Evolutionary conservation across 805 yeast genomes (phyloP).

Genomic region (Starmerella potacharoeniae): DNA sequence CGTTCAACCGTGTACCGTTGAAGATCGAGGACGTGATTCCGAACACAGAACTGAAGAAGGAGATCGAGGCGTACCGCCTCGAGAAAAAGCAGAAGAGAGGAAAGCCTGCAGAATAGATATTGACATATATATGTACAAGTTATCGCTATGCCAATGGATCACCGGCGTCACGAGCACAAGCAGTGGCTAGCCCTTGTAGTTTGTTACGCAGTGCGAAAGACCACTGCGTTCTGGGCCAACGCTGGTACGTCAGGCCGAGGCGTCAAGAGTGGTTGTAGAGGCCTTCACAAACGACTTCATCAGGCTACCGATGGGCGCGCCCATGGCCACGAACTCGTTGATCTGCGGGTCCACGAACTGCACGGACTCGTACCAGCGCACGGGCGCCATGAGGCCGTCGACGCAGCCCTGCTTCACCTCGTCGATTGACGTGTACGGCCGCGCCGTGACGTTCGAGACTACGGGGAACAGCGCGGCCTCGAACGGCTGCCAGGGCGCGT

Average conservation of each 20-base stretch:
- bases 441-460: constrained; percentile 28
- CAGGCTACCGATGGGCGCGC: constrained; percentile 25
- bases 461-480: constrained; percentile 20
- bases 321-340: constrained; percentile 21
- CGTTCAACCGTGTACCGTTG: constrained; percentile 87
- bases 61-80: constrained; percentile 48
- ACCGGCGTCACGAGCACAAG: too few species aligned
- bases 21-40: constrained; percentile 80
- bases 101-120: neutral
- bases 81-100: constrained; percentile 29
- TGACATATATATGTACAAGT: neutral
- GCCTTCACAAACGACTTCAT: constrained; percentile 9
- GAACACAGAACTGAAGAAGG: constrained; percentile 52
- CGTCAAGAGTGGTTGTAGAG: neutral
- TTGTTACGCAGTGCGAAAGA: too few species aligned
- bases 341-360: constrained; percentile 15
- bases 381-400: constrained; percentile 26
- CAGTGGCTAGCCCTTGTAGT: too few species aligned
- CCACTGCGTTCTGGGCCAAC: too few species aligned
- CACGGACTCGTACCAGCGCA: constrained; percentile 26
- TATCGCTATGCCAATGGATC: too few species aligned
- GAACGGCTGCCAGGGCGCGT: constrained; percentile 9
- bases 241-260: neutral
- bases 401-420: constrained; percentile 24
- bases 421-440: constrained; percentile 24